Conservation (phyloP, 2,329 filamentous ascomycete genomes). For the Lachnellula occidentalis region DNA sequence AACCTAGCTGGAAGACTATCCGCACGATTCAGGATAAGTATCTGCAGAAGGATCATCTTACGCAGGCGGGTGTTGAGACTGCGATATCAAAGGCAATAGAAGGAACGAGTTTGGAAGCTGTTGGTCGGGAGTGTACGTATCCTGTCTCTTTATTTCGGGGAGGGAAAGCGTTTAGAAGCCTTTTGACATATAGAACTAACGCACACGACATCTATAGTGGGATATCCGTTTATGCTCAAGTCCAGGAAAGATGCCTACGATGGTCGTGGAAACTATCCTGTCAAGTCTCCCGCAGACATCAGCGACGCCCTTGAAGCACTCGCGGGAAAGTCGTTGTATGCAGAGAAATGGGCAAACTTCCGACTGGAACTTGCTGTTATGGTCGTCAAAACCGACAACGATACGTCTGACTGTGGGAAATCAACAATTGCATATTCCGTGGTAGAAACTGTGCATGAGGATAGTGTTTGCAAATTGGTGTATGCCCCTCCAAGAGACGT, state of each 20-base stretch:
- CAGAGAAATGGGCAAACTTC: conserved; percentile 85
- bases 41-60: conserved; percentile 77
- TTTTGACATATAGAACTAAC: no score
- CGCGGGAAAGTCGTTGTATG: conserved; percentile 69
- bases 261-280: conserved; percentile 70
- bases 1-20: conserved; percentile 83
- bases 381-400: conserved; percentile 82
- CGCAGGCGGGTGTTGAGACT: conserved; percentile 61
- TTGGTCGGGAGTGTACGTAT: conserved; percentile 44
- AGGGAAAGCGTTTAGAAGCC: no score
- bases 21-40: conserved; percentile 92
- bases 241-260: conserved; percentile 87
- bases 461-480: conserved; percentile 90
- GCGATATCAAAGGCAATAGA: conserved; percentile 58
- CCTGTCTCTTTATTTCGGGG: no score
- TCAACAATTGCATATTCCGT: conserved; percentile 70
- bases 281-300: conserved; percentile 54
- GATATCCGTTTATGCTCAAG: conserved; percentile 90
- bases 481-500: conserved; percentile 78
- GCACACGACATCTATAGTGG: conserved; percentile 36
- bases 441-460: conserved; percentile 92
- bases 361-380: conserved; percentile 86
- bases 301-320: conserved; percentile 64
- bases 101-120: conserved; percentile 52
- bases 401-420: conserved; percentile 37